A percentile compares a stretch with the other conserved stretches of the same genome.
Conservation (phyloP, 2,329 filamentous ascomycete genomes). For the Trichophyton rubrum region DNA sequence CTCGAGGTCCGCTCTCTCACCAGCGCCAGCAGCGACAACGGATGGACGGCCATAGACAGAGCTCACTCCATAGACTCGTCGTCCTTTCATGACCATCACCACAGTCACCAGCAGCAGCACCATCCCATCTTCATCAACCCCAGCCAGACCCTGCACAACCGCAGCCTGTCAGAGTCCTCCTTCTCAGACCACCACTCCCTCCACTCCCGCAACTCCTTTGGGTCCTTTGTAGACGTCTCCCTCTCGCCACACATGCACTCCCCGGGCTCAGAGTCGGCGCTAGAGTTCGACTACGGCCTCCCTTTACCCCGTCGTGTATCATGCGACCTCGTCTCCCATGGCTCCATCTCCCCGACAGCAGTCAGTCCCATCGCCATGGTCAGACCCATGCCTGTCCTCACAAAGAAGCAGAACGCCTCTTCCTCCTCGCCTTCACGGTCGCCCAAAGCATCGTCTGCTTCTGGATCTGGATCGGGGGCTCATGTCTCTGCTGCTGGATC, state of each 20-base stretch:
- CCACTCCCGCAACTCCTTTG: conserved; percentile 52
- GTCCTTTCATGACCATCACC: neutral
- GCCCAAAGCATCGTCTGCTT: conserved; percentile 42
- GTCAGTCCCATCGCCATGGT: conserved; percentile 58
- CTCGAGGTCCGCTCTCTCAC: conserved; percentile 74
- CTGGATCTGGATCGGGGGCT: neutral
- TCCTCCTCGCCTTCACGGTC: conserved; percentile 45
- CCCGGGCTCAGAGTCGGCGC: conserved; percentile 63
- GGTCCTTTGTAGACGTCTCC: conserved; percentile 71
- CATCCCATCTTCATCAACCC: conserved; percentile 76
- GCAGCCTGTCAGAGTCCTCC: conserved; percentile 76
- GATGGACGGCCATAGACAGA: conserved; percentile 72
- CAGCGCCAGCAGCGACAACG: conserved; percentile 70
- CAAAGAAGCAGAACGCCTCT: conserved; percentile 31
- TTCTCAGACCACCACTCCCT: conserved; percentile 54
- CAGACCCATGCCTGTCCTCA: conserved; percentile 48
- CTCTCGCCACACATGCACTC: conserved; percentile 72
- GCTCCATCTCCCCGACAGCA: conserved; percentile 32
- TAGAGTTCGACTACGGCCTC: conserved; percentile 41
- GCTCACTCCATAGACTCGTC: conserved; percentile 60
- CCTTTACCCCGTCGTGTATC: conserved; percentile 26
- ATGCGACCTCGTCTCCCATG: conserved; percentile 32
- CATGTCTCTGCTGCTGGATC: conserved; percentile 43
- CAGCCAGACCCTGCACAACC: conserved; percentile 74
- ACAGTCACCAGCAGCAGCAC: conserved; percentile 20